A percentile compares a stretch with the other conserved stretches of the same genome.
These are phyloP conservation scores for Bolboschoenus planiculmis DNA, from an alignment of 176 grass and related monocot species.

Conservation along the genomic window DNA sequence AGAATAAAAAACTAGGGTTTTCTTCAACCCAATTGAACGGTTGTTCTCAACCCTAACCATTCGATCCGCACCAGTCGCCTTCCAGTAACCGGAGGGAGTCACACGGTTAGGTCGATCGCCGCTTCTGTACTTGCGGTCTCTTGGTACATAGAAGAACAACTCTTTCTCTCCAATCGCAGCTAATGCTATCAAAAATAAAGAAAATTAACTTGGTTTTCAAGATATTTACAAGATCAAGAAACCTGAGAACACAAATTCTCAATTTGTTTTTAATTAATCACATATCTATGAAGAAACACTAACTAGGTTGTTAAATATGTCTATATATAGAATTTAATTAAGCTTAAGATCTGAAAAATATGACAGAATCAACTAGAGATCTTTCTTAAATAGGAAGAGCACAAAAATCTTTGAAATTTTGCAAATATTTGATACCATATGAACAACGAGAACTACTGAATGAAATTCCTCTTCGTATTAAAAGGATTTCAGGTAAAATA, in stretches of 20 bases:
- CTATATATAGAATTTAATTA: neutral
- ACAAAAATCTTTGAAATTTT: neutral
- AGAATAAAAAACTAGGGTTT: constrained; percentile 96
- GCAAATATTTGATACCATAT: neutral
- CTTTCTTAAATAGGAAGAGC: neutral
- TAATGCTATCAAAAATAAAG: constrained; percentile 32
- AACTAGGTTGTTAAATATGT: neutral
- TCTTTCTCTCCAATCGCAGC: constrained; percentile 85
- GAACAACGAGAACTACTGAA: neutral
- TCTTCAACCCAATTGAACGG: constrained; percentile 79
- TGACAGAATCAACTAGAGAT: neutral
- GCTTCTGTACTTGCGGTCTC: constrained; percentile 90
- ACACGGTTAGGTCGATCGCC: constrained; percentile 85
- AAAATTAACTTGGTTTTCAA: neutral
- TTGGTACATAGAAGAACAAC: constrained; percentile 95
- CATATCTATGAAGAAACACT: neutral
- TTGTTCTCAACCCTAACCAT: constrained; percentile 56
- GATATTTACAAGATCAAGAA: neutral
- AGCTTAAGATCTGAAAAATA: neutral
- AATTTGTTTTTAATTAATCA: neutral
- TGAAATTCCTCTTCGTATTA: neutral
- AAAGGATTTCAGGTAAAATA: neutral
- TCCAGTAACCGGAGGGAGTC: constrained; percentile 92
- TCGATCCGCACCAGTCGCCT: constrained; percentile 63
- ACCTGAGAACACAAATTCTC: neutral